phyloP scores from a whole-genome alignment of 2,329 filamentous ascomycete species.

The Cladosporium halotolerans region DNA sequence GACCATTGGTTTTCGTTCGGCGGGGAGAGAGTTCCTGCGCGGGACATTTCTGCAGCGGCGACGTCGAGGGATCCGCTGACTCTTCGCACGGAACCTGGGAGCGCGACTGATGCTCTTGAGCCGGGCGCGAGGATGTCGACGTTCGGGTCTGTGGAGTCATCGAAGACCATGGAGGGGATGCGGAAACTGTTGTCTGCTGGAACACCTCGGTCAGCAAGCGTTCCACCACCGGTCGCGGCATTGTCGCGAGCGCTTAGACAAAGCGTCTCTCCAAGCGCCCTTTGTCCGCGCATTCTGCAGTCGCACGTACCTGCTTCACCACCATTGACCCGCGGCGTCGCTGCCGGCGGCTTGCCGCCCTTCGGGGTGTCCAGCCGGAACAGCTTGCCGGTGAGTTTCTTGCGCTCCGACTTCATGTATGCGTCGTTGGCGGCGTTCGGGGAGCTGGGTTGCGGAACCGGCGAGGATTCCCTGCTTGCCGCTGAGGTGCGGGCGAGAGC shows the following conservation, averaged over 20 bases:
- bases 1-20: constrained; percentile 46
- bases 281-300: not conserved
- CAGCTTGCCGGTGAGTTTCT: constrained; percentile 7
- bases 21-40: constrained; percentile 1
- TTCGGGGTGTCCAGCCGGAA: constrained; percentile 10
- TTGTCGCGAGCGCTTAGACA: not conserved
- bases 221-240: no score
- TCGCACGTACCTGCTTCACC: constrained; percentile 6
- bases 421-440: constrained; percentile 1
- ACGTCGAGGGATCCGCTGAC: constrained; percentile 9
- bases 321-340: constrained; percentile 3
- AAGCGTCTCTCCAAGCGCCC: not conserved
- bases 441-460: not conserved
- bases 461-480: constrained; percentile 2
- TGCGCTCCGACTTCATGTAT: not conserved
- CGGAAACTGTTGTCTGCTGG: constrained; percentile 6
- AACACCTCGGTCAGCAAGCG: not conserved
- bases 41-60: constrained; percentile 4
- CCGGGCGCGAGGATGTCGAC: not conserved
- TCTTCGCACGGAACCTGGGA: constrained; percentile 4
- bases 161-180: constrained; percentile 10
- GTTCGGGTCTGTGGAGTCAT: constrained; percentile 1
- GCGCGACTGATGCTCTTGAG: not conserved
- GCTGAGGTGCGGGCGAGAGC: constrained; percentile 5
- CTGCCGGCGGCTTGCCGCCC: not conserved